Evolutionary conservation across 192 early-diverging fungal genomes (phyloP).

Genomic region (Chytriomyces sp.): DNA sequence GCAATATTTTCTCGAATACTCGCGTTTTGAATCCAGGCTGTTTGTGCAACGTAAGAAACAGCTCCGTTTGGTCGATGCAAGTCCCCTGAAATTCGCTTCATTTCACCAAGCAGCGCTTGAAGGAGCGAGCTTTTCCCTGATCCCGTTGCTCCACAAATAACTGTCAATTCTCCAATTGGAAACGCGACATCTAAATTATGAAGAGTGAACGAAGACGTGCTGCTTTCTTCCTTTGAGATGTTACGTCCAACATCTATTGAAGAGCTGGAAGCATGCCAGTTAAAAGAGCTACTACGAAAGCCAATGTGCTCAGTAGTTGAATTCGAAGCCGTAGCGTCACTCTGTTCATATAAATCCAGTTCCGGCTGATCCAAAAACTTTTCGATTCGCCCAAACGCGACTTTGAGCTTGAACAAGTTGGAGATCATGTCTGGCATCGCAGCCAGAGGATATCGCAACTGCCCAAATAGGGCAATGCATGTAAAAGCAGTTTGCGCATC

Average conservation of each 20-base stretch:
- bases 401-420: constrained; percentile 51
- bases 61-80: constrained; percentile 26
- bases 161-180: constrained; percentile 54
- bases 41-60: constrained; percentile 82
- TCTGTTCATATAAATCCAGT: constrained; percentile 45
- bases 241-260: constrained; percentile 47
- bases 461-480: constrained; percentile 61
- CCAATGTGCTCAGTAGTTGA: constrained; percentile 38
- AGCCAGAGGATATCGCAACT: constrained; percentile 55
- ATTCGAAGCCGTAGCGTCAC: constrained; percentile 56
- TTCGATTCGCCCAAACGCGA: constrained; percentile 65
- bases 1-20: constrained; percentile 73
- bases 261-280: constrained; percentile 15
- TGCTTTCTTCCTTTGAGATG: constrained; percentile 41
- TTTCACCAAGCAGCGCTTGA: constrained; percentile 72
- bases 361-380: constrained; percentile 77
- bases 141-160: constrained; percentile 63
- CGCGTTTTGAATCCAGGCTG: constrained; percentile 64
- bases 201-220: background rate
- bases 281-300: background rate
- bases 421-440: constrained; percentile 63
- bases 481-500: constrained; percentile 71
- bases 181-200: constrained; percentile 27
- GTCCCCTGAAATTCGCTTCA: constrained; percentile 45
- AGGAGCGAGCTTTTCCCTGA: constrained; percentile 71